Evolutionary conservation across 306 rosid genomes (phyloP).

Genomic region (Medicago lupulina): DNA sequence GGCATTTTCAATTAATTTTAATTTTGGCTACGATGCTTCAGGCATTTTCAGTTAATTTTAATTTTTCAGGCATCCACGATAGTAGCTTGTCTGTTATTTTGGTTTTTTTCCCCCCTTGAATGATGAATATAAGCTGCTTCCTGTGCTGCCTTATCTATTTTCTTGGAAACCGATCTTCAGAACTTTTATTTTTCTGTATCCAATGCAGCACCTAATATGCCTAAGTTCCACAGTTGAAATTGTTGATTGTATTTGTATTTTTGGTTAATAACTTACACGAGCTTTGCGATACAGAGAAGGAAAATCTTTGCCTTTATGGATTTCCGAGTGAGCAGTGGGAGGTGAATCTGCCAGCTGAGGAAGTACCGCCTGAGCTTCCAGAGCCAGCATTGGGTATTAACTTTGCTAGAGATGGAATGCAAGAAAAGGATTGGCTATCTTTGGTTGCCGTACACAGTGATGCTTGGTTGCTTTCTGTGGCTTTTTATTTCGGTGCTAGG

Average conservation of each 20-base stretch:
- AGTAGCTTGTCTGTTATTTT: too few species aligned
- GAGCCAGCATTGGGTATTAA: constrained; percentile 65
- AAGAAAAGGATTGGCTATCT: constrained; percentile 57
- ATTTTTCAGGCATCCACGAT: too few species aligned
- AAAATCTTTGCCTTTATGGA: constrained; percentile 69
- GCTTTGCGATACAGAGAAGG: constrained; percentile 55
- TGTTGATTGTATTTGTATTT: not conserved
- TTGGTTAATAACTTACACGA: constrained; percentile 21
- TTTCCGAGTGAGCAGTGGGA: constrained; percentile 65
- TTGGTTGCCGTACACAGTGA: constrained; percentile 65
- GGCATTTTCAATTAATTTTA: too few species aligned
- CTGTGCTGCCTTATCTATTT: too few species aligned
- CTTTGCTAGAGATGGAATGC: constrained; percentile 68
- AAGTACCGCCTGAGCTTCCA: constrained; percentile 63
- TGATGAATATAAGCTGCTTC: too few species aligned
- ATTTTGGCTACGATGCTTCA: too few species aligned
- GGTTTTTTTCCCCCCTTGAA: too few species aligned
- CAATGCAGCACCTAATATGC: too few species aligned
- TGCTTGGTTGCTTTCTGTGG: constrained; percentile 58
- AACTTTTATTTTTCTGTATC: too few species aligned
- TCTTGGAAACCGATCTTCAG: too few species aligned
- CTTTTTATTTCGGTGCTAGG: constrained; percentile 60
- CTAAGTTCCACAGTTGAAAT: not conserved
- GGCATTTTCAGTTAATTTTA: too few species aligned
- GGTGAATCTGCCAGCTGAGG: constrained; percentile 64